Percentiles rank a stretch among this genome's conserved stretches.
Evolutionary conservation across 2,329 filamentous ascomycete species (phyloP).

Genomic region (Thelonectria rubi): DNA sequence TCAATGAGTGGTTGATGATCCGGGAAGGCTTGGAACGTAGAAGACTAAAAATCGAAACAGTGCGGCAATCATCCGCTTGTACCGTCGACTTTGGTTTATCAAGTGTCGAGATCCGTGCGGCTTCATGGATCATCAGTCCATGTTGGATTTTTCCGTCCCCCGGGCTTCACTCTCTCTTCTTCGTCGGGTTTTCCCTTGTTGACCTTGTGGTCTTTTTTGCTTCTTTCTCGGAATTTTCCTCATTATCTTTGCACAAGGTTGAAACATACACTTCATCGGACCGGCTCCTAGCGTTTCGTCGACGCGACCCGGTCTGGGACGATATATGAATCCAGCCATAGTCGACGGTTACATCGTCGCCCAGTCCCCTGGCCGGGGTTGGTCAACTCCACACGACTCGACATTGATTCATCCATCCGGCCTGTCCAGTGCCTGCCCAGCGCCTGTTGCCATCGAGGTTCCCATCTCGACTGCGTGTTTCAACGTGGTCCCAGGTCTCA

Average conservation of each 20-base stretch:
- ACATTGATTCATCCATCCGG: conserved; percentile 15
- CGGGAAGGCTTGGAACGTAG: background rate
- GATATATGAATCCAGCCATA: conserved; percentile 25
- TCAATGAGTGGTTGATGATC: too few relatives aligned
- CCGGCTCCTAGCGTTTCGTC: conserved; percentile 24
- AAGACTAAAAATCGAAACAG: conserved; percentile 6
- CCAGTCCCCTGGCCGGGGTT: conserved; percentile 25
- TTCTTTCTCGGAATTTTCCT: conserved; percentile 26
- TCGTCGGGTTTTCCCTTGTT: background rate
- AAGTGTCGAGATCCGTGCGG: background rate
- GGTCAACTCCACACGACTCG: conserved; percentile 26
- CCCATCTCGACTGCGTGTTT: background rate
- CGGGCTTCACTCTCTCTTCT: background rate
- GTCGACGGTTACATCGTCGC: conserved; percentile 30
- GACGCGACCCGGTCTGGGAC: conserved; percentile 33
- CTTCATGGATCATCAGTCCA: conserved; percentile 1
- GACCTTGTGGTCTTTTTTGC: conserved; percentile 11
- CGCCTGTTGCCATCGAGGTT: background rate
- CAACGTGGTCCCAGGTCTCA: background rate
- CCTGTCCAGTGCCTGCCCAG: background rate
- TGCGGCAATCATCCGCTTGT: conserved; percentile 8
- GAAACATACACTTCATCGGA: conserved; percentile 28
- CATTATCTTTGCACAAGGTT: conserved; percentile 2
- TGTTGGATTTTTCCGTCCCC: background rate
- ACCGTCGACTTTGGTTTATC: background rate